Evolutionary conservation across 1,139 yeast genomes (phyloP).

Genomic region (Yarrowia galli): DNA sequence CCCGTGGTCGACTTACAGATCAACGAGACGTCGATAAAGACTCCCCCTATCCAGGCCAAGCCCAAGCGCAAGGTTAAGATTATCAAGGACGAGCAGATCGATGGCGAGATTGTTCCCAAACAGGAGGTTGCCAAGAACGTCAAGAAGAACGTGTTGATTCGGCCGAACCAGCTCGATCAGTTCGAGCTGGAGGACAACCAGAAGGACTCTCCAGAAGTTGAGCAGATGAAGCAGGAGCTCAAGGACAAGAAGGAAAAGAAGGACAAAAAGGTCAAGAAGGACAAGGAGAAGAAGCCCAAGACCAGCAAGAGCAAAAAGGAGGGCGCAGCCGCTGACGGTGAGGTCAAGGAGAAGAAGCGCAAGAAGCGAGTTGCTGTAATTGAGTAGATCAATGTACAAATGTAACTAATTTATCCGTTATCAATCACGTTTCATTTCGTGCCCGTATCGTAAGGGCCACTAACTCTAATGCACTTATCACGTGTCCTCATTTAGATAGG

Average conservation of each 20-base stretch:
- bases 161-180: slow-evolving; percentile 43
- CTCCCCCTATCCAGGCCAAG: slow-evolving; percentile 40
- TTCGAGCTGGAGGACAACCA: slow-evolving; percentile 41
- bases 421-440: neutral
- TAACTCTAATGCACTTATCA: slow-evolving; percentile 6
- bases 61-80: slow-evolving; percentile 50
- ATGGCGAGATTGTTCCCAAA: slow-evolving; percentile 43
- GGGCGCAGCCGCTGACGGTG: slow-evolving; percentile 39
- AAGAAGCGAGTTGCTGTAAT: slow-evolving; percentile 36
- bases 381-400: slow-evolving; percentile 6
- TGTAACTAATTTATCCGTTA: too few relatives aligned
- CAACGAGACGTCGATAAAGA: slow-evolving; percentile 40
- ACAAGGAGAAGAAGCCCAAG: slow-evolving; percentile 45
- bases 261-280: slow-evolving; percentile 45
- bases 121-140: slow-evolving; percentile 17
- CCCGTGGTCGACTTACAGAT: slow-evolving; percentile 44
- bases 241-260: slow-evolving; percentile 23
- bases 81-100: slow-evolving; percentile 50
- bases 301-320: slow-evolving; percentile 42
- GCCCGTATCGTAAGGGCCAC: neutral
- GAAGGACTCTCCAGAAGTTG: slow-evolving; percentile 43
- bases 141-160: slow-evolving; percentile 40
- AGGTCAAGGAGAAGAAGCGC: slow-evolving; percentile 39
- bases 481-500: slow-evolving; percentile 28
- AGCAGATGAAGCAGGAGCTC: slow-evolving; percentile 44